Conservation (phyloP, 768 basidiomycete species). For the Tylopilus vinaceipallidus region DNA sequence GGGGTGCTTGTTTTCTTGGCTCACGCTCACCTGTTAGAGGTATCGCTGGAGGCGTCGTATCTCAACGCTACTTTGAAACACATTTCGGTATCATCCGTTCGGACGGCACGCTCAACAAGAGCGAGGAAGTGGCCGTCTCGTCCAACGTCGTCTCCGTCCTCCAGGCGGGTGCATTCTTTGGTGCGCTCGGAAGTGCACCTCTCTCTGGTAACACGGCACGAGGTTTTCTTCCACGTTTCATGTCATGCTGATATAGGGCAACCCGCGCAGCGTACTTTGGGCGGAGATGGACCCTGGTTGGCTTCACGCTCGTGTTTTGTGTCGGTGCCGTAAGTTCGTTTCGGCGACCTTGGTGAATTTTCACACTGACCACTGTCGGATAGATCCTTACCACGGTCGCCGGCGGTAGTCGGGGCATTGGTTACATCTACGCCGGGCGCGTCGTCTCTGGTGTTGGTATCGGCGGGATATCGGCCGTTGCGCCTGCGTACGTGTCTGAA, state of each 20-base stretch:
- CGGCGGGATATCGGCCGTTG: conserved; percentile 79
- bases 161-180: conserved; percentile 88
- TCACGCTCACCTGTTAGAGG: conserved; percentile 43
- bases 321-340: conserved; percentile 64
- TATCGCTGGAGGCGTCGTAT: conserved; percentile 67
- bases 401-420: conserved; percentile 50
- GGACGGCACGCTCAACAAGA: conserved; percentile 40
- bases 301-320: conserved; percentile 60
- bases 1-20: background rate
- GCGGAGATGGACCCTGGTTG: conserved; percentile 59
- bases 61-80: conserved; percentile 54
- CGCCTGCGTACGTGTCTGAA: conserved; percentile 85
- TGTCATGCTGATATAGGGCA: background rate
- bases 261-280: conserved; percentile 54
- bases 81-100: conserved; percentile 58
- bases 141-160: conserved; percentile 86
- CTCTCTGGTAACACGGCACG: conserved; percentile 57
- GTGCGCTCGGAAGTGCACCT: conserved; percentile 71
- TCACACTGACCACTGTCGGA: background rate
- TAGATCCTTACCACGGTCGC: conserved; percentile 75
- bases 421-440: conserved; percentile 77
- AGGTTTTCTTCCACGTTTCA: background rate
- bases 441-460: conserved; percentile 79
- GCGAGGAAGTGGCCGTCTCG: conserved; percentile 51
- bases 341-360: background rate